phyloP scores from a whole-genome alignment of 208 protist genomes.

The Wallacemonas collosoma region DNA sequence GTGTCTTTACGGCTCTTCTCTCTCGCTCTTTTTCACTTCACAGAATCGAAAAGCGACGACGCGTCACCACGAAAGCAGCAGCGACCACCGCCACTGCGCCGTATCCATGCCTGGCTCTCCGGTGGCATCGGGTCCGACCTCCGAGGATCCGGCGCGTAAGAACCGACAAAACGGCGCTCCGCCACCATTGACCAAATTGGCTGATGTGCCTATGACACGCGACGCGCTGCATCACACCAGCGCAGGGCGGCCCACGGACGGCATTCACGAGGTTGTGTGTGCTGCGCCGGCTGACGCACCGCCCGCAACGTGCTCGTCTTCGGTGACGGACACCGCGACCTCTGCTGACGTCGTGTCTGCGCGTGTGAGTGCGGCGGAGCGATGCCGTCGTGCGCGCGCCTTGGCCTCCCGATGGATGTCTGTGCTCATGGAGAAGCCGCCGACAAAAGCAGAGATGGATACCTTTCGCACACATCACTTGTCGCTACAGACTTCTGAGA shows the following conservation, averaged over 20 bases:
- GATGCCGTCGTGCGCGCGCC: slow-evolving; percentile 38
- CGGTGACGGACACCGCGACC: too few relatives aligned
- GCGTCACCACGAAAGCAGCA: too few relatives aligned
- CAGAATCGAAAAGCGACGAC: too few relatives aligned
- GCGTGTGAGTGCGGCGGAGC: slow-evolving; percentile 16
- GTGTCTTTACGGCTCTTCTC: too few relatives aligned
- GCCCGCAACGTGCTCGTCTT: neutral
- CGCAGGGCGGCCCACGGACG: too few relatives aligned
- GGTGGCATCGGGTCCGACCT: too few relatives aligned
- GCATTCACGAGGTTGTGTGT: too few relatives aligned
- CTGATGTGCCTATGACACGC: neutral
- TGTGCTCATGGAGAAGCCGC: slow-evolving; percentile 42
- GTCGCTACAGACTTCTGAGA: neutral
- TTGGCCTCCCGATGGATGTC: slow-evolving; percentile 64
- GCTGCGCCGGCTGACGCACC: neutral
- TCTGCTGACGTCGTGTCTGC: too few relatives aligned
- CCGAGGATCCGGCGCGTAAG: neutral
- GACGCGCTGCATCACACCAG: too few relatives aligned
- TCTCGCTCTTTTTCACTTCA: too few relatives aligned
- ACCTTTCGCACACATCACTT: slow-evolving; percentile 20
- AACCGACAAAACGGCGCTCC: neutral
- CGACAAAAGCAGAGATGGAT: slow-evolving; percentile 25
- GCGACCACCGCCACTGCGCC: too few relatives aligned
- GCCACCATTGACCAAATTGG: neutral
- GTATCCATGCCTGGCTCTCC: too few relatives aligned